A percentile compares a stretch with the other conserved stretches of the same genome.
phyloP scores from a whole-genome alignment of 306 rosid genomes.

The Dalbergia oliveri region DNA sequence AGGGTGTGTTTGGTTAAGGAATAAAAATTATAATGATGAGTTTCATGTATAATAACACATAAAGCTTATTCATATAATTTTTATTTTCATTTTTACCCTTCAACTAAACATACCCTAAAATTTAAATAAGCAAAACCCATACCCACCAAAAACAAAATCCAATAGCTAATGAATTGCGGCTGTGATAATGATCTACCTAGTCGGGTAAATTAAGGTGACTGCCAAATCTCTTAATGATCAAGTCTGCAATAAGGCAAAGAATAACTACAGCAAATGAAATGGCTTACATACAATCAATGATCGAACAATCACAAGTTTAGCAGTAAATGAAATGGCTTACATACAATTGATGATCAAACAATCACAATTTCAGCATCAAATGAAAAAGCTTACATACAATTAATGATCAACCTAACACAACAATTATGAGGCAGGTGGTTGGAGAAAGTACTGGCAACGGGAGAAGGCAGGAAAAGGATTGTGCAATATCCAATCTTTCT shows the following conservation, averaged over 20 bases:
- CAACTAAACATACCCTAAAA: too few species aligned
- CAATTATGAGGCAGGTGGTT: not conserved
- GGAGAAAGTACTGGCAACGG: too few species aligned
- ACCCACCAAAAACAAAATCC: not conserved
- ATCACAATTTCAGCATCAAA: not conserved
- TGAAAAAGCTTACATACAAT: not conserved
- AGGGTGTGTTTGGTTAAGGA: too few species aligned
- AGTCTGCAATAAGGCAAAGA: conserved; percentile 12
- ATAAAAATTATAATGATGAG: too few species aligned
- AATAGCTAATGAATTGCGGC: not conserved
- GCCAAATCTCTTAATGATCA: not conserved
- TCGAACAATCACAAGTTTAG: conserved; percentile 4
- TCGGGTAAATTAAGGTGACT: not conserved
- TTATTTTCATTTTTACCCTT: too few species aligned
- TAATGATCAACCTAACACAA: not conserved
- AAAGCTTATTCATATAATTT: too few species aligned
- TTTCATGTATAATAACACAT: too few species aligned
- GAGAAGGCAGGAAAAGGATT: not conserved
- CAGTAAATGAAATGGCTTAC: not conserved
- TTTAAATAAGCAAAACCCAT: not conserved
- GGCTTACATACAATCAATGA: conserved; percentile 17
- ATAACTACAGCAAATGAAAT: conserved; percentile 1
- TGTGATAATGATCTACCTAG: not conserved
- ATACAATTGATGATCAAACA: not conserved
- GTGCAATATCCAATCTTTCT: conserved; percentile 22